Evolutionary conservation across 805 yeast species (phyloP).

Genomic region (Komagataella pseudopastoris): DNA sequence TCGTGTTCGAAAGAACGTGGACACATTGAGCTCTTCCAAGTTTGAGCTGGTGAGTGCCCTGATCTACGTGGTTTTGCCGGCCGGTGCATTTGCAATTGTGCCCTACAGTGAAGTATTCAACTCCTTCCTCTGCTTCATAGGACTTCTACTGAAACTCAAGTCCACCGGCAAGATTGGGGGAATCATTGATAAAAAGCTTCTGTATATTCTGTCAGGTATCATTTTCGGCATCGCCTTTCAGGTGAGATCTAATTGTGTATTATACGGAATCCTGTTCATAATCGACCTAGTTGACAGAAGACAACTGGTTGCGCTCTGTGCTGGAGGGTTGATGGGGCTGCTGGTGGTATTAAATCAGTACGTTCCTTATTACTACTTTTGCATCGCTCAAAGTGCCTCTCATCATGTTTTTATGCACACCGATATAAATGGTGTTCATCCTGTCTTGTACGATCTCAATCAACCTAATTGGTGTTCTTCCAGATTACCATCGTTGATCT

Average conservation of each 20-base stretch:
- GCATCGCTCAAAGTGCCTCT: slow-evolving; percentile 32
- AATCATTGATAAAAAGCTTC: slow-evolving; percentile 1
- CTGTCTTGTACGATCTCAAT: no score
- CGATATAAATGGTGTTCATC: no score
- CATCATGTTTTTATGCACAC: no score
- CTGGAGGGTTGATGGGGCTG: slow-evolving; percentile 43
- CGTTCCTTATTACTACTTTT: slow-evolving; percentile 42
- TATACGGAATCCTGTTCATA: slow-evolving; percentile 57
- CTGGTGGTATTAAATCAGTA: slow-evolving; percentile 33
- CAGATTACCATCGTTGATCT: slow-evolving; percentile 43
- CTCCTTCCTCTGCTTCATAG: slow-evolving; percentile 44
- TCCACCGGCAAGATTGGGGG: background rate
- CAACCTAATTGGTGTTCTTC: slow-evolving; percentile 54
- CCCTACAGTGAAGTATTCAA: slow-evolving; percentile 71
- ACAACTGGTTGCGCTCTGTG: slow-evolving; percentile 20
- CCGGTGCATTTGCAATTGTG: slow-evolving; percentile 63
- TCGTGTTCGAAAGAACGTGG: slow-evolving; percentile 4
- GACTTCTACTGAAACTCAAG: slow-evolving; percentile 30
- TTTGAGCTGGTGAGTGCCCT: slow-evolving; percentile 20
- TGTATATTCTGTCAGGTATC: slow-evolving; percentile 34
- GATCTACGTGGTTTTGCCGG: slow-evolving; percentile 53
- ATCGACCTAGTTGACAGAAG: slow-evolving; percentile 30
- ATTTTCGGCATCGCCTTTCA: slow-evolving; percentile 43
- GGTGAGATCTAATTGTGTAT: slow-evolving; percentile 63
- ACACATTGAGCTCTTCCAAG: slow-evolving; percentile 3